phyloP scores from a whole-genome alignment of 1,284 basidiomycete genomes.

The Fomitopsis schrenkii region DNA sequence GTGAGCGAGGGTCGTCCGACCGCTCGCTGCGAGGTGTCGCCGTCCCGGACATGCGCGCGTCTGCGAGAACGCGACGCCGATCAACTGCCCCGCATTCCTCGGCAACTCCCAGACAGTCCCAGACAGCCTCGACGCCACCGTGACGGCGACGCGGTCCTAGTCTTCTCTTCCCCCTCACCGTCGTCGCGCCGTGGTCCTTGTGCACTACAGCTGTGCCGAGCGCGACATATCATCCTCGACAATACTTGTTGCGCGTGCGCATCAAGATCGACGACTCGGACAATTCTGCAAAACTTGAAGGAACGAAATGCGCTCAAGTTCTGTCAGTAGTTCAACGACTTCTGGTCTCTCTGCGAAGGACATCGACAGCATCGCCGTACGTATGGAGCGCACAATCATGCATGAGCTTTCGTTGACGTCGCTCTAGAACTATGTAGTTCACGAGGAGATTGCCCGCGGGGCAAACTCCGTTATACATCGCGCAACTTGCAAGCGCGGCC shows the following conservation, averaged over 20 bases:
- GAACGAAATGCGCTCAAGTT: not conserved
- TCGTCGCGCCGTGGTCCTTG: no score
- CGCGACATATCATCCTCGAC: no score
- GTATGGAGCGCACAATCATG: not conserved
- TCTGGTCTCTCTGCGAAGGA: not conserved
- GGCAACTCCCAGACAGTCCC: not conserved
- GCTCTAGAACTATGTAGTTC: constrained; percentile 38
- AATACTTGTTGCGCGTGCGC: no score
- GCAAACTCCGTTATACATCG: constrained; percentile 30
- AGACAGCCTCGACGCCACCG: not conserved
- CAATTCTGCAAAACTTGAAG: no score
- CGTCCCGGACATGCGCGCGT: not conserved
- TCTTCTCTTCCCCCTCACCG: not conserved
- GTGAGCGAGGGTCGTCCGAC: not conserved
- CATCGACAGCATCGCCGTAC: not conserved
- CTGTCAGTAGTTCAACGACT: not conserved
- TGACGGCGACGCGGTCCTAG: not conserved
- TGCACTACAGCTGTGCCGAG: no score
- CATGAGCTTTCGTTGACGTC: not conserved
- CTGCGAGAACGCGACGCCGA: not conserved
- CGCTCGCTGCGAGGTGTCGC: not conserved
- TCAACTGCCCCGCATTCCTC: not conserved
- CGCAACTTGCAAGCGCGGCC: constrained; percentile 38
- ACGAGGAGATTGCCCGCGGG: constrained; percentile 30
- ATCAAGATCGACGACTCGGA: no score